Conservation (phyloP, 805 yeast genomes). For the Ogataea paradorogensis region DNA sequence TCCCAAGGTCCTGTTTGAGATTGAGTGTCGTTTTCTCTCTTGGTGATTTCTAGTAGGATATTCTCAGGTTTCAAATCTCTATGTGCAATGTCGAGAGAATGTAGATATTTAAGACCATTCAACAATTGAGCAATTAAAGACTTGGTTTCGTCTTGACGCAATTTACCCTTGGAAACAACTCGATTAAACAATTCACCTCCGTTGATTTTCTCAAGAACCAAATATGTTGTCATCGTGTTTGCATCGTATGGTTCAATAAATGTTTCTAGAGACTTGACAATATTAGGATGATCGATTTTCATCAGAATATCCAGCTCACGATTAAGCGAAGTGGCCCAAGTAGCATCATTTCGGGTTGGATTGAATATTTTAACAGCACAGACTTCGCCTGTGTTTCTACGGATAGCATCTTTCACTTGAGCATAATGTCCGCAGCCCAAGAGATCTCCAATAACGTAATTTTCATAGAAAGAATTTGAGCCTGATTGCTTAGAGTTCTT, state of each 20-base stretch:
- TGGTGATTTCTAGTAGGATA: constrained; percentile 56
- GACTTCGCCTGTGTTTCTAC: constrained; percentile 52
- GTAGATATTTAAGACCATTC: constrained; percentile 78
- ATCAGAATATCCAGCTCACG: constrained; percentile 67
- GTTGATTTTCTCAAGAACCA: constrained; percentile 70
- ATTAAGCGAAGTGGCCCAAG: constrained; percentile 38
- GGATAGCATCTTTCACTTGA: constrained; percentile 67
- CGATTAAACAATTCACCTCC: constrained; percentile 76
- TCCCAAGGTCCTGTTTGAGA: constrained; percentile 53
- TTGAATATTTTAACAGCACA: constrained; percentile 74
- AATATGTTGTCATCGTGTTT: constrained; percentile 48
- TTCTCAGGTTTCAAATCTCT: constrained; percentile 95
- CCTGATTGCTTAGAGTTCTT: constrained; percentile 7
- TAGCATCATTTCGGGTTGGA: constrained; percentile 34
- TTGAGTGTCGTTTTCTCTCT: constrained; percentile 6
- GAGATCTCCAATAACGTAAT: constrained; percentile 53
- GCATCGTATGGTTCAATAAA: constrained; percentile 50
- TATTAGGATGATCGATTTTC: constrained; percentile 66
- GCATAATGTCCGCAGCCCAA: constrained; percentile 81
- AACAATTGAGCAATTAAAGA: constrained; percentile 51
- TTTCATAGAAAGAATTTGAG: constrained; percentile 50
- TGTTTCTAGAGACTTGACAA: constrained; percentile 60
- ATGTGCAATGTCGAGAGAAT: constrained; percentile 88
- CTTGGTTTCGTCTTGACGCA: constrained; percentile 60
- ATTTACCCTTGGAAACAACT: constrained; percentile 59